Base-by-base conservation (phyloP, 805 yeast species). In the Yamadazyma akitaensis region DNA sequence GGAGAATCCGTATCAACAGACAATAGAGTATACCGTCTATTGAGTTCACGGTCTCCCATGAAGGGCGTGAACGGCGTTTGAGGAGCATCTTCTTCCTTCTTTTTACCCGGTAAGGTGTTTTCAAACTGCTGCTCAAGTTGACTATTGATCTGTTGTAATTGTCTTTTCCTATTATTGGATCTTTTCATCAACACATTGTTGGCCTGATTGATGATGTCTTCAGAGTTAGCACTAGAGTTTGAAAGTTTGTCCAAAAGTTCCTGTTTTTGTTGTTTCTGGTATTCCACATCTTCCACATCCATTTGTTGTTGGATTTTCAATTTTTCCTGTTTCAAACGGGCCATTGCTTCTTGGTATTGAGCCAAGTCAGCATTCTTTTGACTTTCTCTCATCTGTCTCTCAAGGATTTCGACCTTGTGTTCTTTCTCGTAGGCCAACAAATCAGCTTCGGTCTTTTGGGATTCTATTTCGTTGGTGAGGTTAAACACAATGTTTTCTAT, bases 1-100 rank as follows among this genome's bases (percentile, higher is more conserved):
- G 79, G 76, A 12, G 32, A 18, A 24, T 50, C 53, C 37, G 44
- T 35, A 40, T 49, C 53, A 38, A 26, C 33, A 8, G 51, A 38
- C 21, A 71, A 57, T 24, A 82, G 65, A 10, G 64, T 68, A 65
- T 81, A 90, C 25, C 77, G 72, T 44, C 73, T 72, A 19, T 71
- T 65, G 7, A 69, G 50, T 48, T 85, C 83, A 50, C 94, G 75
- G 66, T 92, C 98, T 38, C 97, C 97, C 59, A 84, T 82, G 67
- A 92, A 92, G 8, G 98, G 98, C 10, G 98, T 90, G 63, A 91
- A 92, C 14, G 98, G 98, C 7, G 63, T 54, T 35, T 47, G 49
- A 37, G 40, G 44, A 13, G 51, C 61, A 10, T 48, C 60, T 25
- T 59, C 64, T 9, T 14, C 24, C 24, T 37, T 42, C 37, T 40